Evolutionary conservation across 2,329 filamentous ascomycete species (phyloP), one percentile per base, ranked within the genome.

Genomic region (Conoideocrella luteorostrata): DNA sequence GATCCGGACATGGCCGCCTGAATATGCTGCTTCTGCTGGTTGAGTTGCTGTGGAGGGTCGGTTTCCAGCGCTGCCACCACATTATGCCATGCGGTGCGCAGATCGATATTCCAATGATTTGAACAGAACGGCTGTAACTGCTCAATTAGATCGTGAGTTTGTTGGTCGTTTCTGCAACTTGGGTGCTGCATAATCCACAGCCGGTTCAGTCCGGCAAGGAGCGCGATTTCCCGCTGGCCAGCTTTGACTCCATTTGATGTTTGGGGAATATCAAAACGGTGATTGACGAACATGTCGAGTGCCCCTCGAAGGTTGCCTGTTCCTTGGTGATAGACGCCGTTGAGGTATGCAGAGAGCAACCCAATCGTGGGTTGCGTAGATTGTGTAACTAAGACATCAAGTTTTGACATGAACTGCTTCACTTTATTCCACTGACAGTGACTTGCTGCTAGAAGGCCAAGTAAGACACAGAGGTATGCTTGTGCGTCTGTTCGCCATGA

Each of bases 11-110:
- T 74, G 2, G 88, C 85, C 30, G 75, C 72, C 48, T 87, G 81
- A 43, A 96, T 82, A 56, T 84, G 80, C 32, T 83, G 77, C 64
- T 95, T 96, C 44, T 86, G 82, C 49, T 84, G 78, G 47, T 87
- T 81, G 48, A 93, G 84, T 21, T 84, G 78, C 39, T 72, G 77
- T 53, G 66, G 78, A 59, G 69, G 84, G 56, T 75, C 71, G 2
- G 78, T 80, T 38, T 74, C 67, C 5, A 85, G 74, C 3, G 83
- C 80, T 5, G 88, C 84, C 51, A 82, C 75, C 45, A 91, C 75
- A 10, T 95, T 75, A 56, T 85, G 80, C 68, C 84, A 91, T 1
- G 87, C 87, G 24, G 86, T 84, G 50, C 79, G 77, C 45, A 96
- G 81, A 55, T 90, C 84, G 53, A 78, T 74, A 62, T 87, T 90